Percentiles rank a stretch among this genome's conserved stretches.
Evolutionary conservation across 257 asterid species (phyloP).

Genomic region (Misopates orontium): DNA sequence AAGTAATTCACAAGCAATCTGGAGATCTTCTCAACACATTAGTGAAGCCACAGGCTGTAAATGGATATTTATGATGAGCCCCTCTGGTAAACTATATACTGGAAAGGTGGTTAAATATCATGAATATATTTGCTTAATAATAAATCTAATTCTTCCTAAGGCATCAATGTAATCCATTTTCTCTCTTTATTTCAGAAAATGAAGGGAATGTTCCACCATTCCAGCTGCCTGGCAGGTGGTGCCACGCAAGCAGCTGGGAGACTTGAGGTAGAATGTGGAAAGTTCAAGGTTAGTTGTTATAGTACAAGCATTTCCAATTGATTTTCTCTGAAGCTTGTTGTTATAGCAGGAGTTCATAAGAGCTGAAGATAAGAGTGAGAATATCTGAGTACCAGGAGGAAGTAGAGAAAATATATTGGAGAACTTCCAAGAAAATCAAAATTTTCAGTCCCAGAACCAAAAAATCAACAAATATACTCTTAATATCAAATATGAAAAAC

Average conservation of each 20-base stretch:
- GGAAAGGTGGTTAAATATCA: slow-evolving; percentile 52
- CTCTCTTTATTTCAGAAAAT: slow-evolving; percentile 44
- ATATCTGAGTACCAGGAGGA: neutral
- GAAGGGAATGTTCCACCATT: slow-evolving; percentile 77
- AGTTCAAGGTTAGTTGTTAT: slow-evolving; percentile 47
- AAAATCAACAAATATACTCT: neutral
- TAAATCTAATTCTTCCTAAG: slow-evolving; percentile 6
- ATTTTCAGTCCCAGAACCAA: neutral
- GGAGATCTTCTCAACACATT: slow-evolving; percentile 53
- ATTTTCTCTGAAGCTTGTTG: neutral
- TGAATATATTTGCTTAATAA: neutral
- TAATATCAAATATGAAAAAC: too few species aligned
- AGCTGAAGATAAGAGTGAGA: neutral
- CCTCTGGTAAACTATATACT: slow-evolving; percentile 51
- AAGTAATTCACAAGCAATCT: slow-evolving; percentile 48
- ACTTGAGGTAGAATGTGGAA: slow-evolving; percentile 56
- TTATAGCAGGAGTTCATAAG: neutral
- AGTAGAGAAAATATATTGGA: neutral
- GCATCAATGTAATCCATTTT: slow-evolving; percentile 1
- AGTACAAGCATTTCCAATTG: neutral
- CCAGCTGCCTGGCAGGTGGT: slow-evolving; percentile 85
- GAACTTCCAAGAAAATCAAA: neutral
- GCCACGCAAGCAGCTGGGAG: slow-evolving; percentile 76
- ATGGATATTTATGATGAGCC: slow-evolving; percentile 84
- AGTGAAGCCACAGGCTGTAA: slow-evolving; percentile 45